These are phyloP conservation scores for Neurospora sp. DNA, from an alignment of 2,329 filamentous ascomycete species.

Conservation along the genomic window DNA sequence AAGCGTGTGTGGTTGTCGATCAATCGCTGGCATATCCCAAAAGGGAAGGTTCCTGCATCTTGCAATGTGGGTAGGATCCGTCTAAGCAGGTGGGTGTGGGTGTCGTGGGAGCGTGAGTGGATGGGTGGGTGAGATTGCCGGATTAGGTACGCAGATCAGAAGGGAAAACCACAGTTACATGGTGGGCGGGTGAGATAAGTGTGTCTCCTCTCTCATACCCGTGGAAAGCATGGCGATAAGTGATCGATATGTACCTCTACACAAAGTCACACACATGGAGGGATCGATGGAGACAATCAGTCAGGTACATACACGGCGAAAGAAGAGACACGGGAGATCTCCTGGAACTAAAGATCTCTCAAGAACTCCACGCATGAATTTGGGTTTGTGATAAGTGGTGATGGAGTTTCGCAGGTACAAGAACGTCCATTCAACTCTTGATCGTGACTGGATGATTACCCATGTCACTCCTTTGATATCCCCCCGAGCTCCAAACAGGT, in stretches of 20 bases:
- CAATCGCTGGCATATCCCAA: background rate
- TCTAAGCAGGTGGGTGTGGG: background rate
- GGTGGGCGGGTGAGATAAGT: background rate
- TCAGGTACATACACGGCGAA: background rate
- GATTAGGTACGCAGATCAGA: background rate
- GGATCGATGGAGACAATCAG: background rate
- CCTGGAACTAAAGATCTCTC: background rate
- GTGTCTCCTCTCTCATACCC: background rate
- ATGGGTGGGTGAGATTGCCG: background rate
- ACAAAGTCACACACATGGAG: background rate
- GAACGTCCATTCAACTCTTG: background rate
- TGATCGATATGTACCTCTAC: background rate
- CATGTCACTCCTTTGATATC: background rate
- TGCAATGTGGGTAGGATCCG: background rate
- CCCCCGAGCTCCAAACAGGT: background rate
- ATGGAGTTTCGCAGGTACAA: background rate
- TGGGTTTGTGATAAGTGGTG: background rate
- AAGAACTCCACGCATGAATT: background rate
- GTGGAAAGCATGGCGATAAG: background rate
- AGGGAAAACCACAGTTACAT: background rate
- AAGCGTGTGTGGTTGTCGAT: background rate
- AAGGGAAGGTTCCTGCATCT: background rate
- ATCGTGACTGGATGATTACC: background rate
- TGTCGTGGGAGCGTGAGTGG: background rate
- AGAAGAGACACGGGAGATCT: background rate